Conservation (phyloP, 768 basidiomycete genomes). For the Tephrocybe sp. region DNA sequence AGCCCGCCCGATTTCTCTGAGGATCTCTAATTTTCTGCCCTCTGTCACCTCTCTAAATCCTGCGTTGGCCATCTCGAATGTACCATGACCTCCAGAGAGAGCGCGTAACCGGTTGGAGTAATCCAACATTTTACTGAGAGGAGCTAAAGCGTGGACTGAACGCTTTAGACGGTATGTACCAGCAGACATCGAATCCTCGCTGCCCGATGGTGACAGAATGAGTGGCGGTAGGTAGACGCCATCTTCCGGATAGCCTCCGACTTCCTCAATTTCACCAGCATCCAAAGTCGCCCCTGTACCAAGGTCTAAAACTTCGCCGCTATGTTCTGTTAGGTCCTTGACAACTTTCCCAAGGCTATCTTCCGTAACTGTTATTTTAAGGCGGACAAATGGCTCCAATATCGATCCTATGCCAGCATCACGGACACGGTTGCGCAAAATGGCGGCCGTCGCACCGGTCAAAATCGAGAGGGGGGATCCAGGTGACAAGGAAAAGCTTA, state of each 20-base stretch:
- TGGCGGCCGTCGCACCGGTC: slow-evolving; percentile 61
- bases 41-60: slow-evolving; percentile 73
- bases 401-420: slow-evolving; percentile 70
- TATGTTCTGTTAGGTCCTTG: slow-evolving; percentile 82
- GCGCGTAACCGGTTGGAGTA: slow-evolving; percentile 79
- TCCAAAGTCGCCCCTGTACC: slow-evolving; percentile 39
- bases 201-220: slow-evolving; percentile 72
- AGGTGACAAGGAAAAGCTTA: slow-evolving; percentile 39
- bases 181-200: slow-evolving; percentile 25
- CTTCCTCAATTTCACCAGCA: slow-evolving; percentile 34
- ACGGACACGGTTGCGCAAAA: slow-evolving; percentile 61
- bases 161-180: slow-evolving; percentile 48
- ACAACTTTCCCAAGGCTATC: slow-evolving; percentile 74
- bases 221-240: slow-evolving; percentile 76
- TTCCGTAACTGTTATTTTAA: slow-evolving; percentile 69
- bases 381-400: slow-evolving; percentile 73
- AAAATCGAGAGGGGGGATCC: slow-evolving; percentile 51
- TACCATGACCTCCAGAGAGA: slow-evolving; percentile 78
- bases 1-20: slow-evolving; percentile 77
- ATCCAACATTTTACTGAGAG: slow-evolving; percentile 80
- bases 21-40: slow-evolving; percentile 64
- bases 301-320: slow-evolving; percentile 77
- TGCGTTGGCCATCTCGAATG: slow-evolving; percentile 77
- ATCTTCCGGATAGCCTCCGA: slow-evolving; percentile 53
- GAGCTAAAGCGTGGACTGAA: slow-evolving; percentile 71